Evolutionary conservation across 1,139 yeast species (phyloP).

Genomic region (Geotrichum citri-aurantii): DNA sequence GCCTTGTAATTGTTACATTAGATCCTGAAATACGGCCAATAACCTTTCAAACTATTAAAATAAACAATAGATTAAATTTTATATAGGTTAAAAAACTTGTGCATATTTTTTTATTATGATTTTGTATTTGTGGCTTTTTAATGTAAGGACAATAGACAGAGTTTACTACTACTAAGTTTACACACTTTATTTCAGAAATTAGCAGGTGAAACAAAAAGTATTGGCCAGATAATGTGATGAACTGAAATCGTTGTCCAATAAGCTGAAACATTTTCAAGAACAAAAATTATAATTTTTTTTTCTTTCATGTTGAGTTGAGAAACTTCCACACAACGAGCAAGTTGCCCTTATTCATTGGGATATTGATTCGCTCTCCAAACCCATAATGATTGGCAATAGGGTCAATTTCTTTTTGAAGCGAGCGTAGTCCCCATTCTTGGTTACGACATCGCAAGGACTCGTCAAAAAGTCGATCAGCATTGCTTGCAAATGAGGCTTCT

Average conservation of each 20-base stretch:
- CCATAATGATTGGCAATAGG: slow-evolving; percentile 8
- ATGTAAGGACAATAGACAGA: no score
- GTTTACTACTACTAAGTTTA: no score
- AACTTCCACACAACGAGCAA: slow-evolving; percentile 1
- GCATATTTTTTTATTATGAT: no score
- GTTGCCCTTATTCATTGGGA: slow-evolving; percentile 10
- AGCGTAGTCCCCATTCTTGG: slow-evolving; percentile 8
- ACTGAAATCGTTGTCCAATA: no score
- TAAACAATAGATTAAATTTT: no score
- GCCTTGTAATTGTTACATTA: neutral
- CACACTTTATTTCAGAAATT: no score
- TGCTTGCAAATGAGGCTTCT: slow-evolving; percentile 1
- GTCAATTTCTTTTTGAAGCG: slow-evolving; percentile 1
- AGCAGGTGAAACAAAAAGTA: no score
- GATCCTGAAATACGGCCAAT: neutral
- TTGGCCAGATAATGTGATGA: no score
- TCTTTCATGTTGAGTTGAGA: neutral
- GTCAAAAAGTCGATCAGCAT: slow-evolving; percentile 7
- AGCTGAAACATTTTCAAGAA: no score
- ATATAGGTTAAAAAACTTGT: no score
- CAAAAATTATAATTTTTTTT: neutral
- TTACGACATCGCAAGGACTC: slow-evolving; percentile 2
- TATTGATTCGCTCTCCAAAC: neutral
- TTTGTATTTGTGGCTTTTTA: no score
- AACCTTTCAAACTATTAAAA: no score